phyloP scores from a whole-genome alignment of 495 filamentous ascomycete genomes.

The Tetracladium marchalianum region DNA sequence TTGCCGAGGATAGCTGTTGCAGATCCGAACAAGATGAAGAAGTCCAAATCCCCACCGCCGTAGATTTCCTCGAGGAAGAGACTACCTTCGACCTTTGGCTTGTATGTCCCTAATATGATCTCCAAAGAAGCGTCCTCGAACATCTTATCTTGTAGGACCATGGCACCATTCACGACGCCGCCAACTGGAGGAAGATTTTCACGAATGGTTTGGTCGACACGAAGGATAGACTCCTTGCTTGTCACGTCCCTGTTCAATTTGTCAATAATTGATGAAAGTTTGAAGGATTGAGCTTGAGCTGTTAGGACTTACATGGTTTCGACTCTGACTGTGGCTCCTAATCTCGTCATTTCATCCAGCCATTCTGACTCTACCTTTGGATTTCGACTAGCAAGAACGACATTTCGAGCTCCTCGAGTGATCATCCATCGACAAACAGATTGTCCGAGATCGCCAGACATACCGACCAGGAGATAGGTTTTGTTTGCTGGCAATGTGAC shows the following conservation, averaged over 20 bases:
- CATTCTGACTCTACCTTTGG: slow-evolving; percentile 41
- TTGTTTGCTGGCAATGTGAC: slow-evolving; percentile 26
- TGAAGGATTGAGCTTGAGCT: too few relatives aligned
- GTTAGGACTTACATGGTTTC: slow-evolving; percentile 5
- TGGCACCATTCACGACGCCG: slow-evolving; percentile 35
- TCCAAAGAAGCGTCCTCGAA: slow-evolving; percentile 28
- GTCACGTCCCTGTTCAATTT: slow-evolving; percentile 7
- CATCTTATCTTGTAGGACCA: slow-evolving; percentile 31
- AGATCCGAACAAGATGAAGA: slow-evolving; percentile 47
- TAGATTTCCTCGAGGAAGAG: slow-evolving; percentile 29
- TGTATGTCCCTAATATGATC: slow-evolving; percentile 15
- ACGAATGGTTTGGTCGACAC: slow-evolving; percentile 2
- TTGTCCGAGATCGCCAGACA: slow-evolving; percentile 47
- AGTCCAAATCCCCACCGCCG: slow-evolving; percentile 31
- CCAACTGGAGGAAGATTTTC: slow-evolving; percentile 27
- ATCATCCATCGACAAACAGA: slow-evolving; percentile 50
- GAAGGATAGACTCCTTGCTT: background rate
- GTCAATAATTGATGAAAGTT: too few relatives aligned
- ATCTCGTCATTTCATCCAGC: slow-evolving; percentile 26
- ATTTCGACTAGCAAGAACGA: slow-evolving; percentile 47
- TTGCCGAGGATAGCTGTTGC: slow-evolving; percentile 33
- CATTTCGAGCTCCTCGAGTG: slow-evolving; percentile 39
- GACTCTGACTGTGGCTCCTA: slow-evolving; percentile 17
- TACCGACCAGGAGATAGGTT: slow-evolving; percentile 48
- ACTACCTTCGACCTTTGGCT: slow-evolving; percentile 29